phyloP scores from a whole-genome alignment of 2,329 filamentous ascomycete species.

The Colletotrichum sublineola region DNA sequence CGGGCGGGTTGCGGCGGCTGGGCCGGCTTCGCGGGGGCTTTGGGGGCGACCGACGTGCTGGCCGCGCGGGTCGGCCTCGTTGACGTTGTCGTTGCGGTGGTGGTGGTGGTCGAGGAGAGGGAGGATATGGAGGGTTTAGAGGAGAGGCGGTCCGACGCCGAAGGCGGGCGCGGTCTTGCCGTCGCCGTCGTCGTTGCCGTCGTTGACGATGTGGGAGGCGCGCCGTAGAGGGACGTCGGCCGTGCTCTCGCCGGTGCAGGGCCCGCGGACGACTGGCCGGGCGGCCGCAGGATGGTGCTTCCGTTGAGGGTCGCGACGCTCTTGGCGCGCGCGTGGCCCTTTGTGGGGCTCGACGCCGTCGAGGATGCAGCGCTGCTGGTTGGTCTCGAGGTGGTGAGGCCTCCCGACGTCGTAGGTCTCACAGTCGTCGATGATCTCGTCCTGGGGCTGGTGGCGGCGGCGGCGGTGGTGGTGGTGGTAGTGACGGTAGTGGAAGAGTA shows the following conservation, averaged over 20 bases:
- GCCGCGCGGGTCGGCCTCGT: constrained; percentile 32
- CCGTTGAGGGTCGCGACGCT: constrained; percentile 56
- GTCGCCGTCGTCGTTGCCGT: constrained; percentile 1
- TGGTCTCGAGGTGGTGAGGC: constrained; percentile 42
- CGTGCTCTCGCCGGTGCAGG: constrained; percentile 13
- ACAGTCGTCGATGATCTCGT: constrained; percentile 30
- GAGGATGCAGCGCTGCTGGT: constrained; percentile 10
- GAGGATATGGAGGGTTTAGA: constrained; percentile 18
- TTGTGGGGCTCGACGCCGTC: constrained; percentile 37
- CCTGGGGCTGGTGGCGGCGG: constrained; percentile 24
- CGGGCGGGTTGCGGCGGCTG: constrained; percentile 57
- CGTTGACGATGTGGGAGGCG: constrained; percentile 5
- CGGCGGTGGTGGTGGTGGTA: constrained; percentile 11
- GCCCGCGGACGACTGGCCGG: constrained; percentile 46
- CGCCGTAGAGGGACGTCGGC: constrained; percentile 34
- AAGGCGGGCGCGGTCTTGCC: constrained; percentile 21
- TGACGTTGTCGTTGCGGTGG: constrained; percentile 30
- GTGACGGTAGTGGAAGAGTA: constrained; percentile 29
- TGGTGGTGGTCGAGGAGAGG: constrained; percentile 15
- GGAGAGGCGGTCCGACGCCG: constrained; percentile 16
- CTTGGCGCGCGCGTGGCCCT: constrained; percentile 55
- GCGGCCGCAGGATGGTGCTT: constrained; percentile 56
- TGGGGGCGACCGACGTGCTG: constrained; percentile 39
- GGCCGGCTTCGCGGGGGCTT: constrained; percentile 46
- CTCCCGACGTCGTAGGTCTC: constrained; percentile 49